phyloP scores from a whole-genome alignment of 257 asterid species.

The Eustoma russellianum region DNA sequence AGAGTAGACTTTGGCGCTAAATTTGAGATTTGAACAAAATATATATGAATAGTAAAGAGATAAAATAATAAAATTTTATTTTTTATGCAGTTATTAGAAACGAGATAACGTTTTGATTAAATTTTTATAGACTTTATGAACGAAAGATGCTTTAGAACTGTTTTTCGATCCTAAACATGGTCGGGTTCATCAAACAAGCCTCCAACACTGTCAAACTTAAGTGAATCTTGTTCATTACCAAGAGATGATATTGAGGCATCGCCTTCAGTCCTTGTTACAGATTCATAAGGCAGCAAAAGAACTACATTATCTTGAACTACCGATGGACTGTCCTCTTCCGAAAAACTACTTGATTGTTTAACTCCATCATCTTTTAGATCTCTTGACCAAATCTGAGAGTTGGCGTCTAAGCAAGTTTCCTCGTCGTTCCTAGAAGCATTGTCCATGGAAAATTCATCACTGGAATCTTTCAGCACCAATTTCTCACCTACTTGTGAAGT shows the following conservation, averaged over 20 bases:
- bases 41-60: too few relatives aligned
- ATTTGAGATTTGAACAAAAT: too few relatives aligned
- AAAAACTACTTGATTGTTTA: constrained; percentile 16
- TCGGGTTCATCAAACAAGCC: constrained; percentile 72
- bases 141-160: too few relatives aligned
- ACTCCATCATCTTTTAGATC: constrained; percentile 22
- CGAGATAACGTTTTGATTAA: too few relatives aligned
- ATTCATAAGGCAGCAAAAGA: constrained; percentile 35
- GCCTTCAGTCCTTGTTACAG: constrained; percentile 18
- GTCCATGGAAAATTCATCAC: too few relatives aligned
- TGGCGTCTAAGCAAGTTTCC: constrained; percentile 16
- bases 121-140: too few relatives aligned
- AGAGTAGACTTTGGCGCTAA: too few relatives aligned
- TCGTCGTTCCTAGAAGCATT: too few relatives aligned
- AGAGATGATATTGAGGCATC: constrained; percentile 25
- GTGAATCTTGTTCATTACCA: constrained; percentile 33
- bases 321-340: constrained; percentile 33
- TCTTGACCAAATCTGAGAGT: constrained; percentile 18
- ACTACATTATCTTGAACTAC: constrained; percentile 36
- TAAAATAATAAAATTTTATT: too few relatives aligned
- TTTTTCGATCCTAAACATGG: too few relatives aligned
- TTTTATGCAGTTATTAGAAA: too few relatives aligned
- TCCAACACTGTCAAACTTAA: constrained; percentile 61
- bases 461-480: constrained; percentile 15
- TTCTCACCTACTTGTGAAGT: constrained; percentile 19